A percentile compares a stretch with the other conserved stretches of the same genome.
These are phyloP conservation scores for Sextonia rubra DNA, from an alignment of 164 flowering plant species.

Conservation along the genomic window DNA sequence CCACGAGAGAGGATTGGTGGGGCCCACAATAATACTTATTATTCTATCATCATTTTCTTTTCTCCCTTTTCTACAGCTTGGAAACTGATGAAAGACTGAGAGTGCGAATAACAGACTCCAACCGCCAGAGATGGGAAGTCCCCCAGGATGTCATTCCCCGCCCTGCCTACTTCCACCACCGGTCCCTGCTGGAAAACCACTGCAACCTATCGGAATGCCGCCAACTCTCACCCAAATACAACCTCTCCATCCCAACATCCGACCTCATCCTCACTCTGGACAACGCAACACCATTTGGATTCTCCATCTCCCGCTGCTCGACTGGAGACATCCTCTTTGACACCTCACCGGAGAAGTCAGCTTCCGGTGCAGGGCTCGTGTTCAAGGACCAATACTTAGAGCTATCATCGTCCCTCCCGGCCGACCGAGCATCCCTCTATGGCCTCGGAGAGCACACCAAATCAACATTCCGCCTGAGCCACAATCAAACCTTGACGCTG, in stretches of 20 bases:
- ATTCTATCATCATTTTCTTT: background rate
- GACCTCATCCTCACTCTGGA: conserved; percentile 26
- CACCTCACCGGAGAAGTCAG: conserved; percentile 18
- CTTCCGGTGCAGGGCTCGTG: conserved; percentile 34
- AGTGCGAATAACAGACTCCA: conserved; percentile 52
- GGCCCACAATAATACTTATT: background rate
- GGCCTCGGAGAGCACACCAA: conserved; percentile 92
- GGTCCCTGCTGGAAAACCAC: conserved; percentile 11
- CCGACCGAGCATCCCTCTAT: conserved; percentile 39
- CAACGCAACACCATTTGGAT: conserved; percentile 19
- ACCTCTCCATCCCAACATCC: conserved; percentile 20
- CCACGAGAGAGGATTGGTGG: background rate
- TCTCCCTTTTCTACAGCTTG: conserved; percentile 31
- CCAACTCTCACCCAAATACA: background rate
- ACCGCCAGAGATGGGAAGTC: conserved; percentile 61
- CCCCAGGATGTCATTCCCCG: conserved; percentile 52
- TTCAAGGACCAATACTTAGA: conserved; percentile 81
- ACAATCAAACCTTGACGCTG: conserved; percentile 46
- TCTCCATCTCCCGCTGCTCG: conserved; percentile 23
- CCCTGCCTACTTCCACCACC: conserved; percentile 12
- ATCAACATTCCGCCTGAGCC: conserved; percentile 43
- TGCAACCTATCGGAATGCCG: background rate
- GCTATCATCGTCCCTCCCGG: conserved; percentile 58
- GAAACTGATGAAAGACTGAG: conserved; percentile 50
- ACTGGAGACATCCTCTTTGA: conserved; percentile 26